These are phyloP conservation scores for Thalassiosira oceanica DNA, from an alignment of 352 stramenopile species.

Conservation along the genomic window DNA sequence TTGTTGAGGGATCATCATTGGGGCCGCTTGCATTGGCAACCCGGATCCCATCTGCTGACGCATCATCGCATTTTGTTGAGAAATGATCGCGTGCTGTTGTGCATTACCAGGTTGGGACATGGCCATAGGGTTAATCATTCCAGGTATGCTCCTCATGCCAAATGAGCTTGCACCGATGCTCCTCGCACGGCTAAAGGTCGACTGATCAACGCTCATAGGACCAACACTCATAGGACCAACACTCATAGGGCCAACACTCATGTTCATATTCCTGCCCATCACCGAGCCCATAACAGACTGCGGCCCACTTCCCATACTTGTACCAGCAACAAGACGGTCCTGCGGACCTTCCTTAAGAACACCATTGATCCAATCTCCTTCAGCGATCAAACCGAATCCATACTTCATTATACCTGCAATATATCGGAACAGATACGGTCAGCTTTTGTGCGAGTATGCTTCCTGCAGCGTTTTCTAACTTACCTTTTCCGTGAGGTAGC, in stretches of 20 bases:
- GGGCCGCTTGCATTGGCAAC: slow-evolving; percentile 12
- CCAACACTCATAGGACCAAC: slow-evolving; percentile 14
- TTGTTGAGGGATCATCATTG: slow-evolving; percentile 5
- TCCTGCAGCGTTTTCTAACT: no score
- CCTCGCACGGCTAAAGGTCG: slow-evolving; percentile 13
- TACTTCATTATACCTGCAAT: slow-evolving; percentile 57
- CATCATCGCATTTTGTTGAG: slow-evolving; percentile 44
- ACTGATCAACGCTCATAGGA: slow-evolving; percentile 15
- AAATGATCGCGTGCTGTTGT: slow-evolving; percentile 29
- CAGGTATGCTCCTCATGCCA: slow-evolving; percentile 14
- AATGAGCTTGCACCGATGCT: slow-evolving; percentile 1
- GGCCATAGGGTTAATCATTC: slow-evolving; percentile 32
- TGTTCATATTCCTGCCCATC: not conserved
- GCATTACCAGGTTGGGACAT: slow-evolving; percentile 17
- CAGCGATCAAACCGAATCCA: slow-evolving; percentile 41
- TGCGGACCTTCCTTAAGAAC: slow-evolving; percentile 50
- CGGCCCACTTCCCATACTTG: not conserved
- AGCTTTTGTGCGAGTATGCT: no score
- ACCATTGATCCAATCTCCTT: slow-evolving; percentile 46
- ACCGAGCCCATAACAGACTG: not conserved
- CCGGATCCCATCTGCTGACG: slow-evolving; percentile 18
- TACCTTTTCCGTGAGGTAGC: slow-evolving; percentile 45
- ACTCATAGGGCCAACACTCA: slow-evolving; percentile 4
- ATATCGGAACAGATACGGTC: no score
- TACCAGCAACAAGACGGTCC: slow-evolving; percentile 37